Base-by-base conservation (phyloP, 1,284 basidiomycete genomes). In the Heterobasidion occidentale region DNA sequence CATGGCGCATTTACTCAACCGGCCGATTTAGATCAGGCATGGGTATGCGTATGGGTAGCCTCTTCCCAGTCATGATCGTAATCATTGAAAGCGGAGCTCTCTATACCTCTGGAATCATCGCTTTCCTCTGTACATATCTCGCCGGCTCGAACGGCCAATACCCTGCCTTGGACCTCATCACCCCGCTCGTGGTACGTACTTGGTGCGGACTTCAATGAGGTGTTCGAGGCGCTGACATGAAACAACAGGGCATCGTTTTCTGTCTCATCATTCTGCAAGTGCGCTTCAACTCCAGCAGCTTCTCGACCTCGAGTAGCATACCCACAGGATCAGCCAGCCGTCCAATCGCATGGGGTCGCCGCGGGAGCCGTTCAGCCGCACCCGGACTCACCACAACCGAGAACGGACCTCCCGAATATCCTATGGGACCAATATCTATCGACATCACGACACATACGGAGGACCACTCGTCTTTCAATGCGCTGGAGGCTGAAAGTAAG, bases 191-290 rank as follows among this genome's bases (percentile, higher is more conserved):
- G 17, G 58, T 59, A 51, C 42, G 53, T 48, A 4, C 33, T 36
- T 9, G 7, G 19, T 8, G n/a, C 11, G 27, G 11, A 19, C 34
- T 46, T 33, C 4, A 42, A 42, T 12, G 5, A 42, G n/a, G 27
- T 27, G 27, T 27, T 27, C 27, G 27, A 42, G 38, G 38, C 38
- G 38, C 11, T 42, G 11, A 42, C 38, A 9, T 15, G 33, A 9
- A 7, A 14, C 15, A 49, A 3, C 44, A 59, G 58, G 57, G 58
- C 45, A 58, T 54, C 45, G 58, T 52, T 35, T 59, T 59, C 50
- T 59, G 36, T 35, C 34, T 59, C n/a, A 58, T 59, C 42, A 47
- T 59, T 9, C 44, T 58, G n/a, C 58, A 59, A 44, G 52, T 58
- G 15, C 52, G 58, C 20, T 58, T 59, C 27, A 46, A 58, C 44